Evolutionary conservation across 1,139 yeast species (phyloP).

Genomic region (Candida sp.): DNA sequence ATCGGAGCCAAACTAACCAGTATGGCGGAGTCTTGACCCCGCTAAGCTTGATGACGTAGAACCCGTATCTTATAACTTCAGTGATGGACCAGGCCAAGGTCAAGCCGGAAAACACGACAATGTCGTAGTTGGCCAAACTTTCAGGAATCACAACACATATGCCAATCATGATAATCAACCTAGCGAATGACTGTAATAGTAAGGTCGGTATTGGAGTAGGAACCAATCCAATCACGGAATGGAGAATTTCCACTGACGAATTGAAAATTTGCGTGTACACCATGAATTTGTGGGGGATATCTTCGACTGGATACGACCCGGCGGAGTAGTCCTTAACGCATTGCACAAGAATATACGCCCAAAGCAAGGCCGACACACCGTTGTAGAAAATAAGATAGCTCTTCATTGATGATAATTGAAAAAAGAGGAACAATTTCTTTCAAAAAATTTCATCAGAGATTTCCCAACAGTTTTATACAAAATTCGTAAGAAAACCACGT

Average conservation of each 20-base stretch:
- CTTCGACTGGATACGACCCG: conserved; percentile 3
- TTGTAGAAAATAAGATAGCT: conserved; percentile 51
- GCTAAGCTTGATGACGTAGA: conserved; percentile 18
- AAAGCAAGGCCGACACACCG: conserved; percentile 64
- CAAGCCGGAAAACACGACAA: conserved; percentile 27
- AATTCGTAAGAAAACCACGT: not conserved
- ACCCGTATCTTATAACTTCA: conserved; percentile 37
- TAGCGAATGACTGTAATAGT: conserved; percentile 35
- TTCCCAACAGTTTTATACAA: not conserved
- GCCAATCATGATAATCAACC: conserved; percentile 36
- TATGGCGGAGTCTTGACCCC: conserved; percentile 19
- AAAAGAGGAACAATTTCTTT: not conserved
- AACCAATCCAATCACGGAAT: conserved; percentile 31
- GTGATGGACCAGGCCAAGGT: conserved; percentile 38
- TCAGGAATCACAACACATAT: conserved; percentile 33
- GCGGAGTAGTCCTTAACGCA: conserved; percentile 19
- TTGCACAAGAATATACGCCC: conserved; percentile 55
- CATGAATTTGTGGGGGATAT: conserved; percentile 32
- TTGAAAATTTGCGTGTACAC: conserved; percentile 33
- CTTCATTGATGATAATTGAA: not conserved
- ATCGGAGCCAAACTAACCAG: conserved; percentile 33
- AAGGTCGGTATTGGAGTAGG: conserved; percentile 32
- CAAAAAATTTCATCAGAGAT: no score
- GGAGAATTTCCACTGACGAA: conserved; percentile 30
- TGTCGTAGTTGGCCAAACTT: conserved; percentile 35